phyloP scores from a whole-genome alignment of 257 asterid genomes.

The Salvia rosmarinus region DNA sequence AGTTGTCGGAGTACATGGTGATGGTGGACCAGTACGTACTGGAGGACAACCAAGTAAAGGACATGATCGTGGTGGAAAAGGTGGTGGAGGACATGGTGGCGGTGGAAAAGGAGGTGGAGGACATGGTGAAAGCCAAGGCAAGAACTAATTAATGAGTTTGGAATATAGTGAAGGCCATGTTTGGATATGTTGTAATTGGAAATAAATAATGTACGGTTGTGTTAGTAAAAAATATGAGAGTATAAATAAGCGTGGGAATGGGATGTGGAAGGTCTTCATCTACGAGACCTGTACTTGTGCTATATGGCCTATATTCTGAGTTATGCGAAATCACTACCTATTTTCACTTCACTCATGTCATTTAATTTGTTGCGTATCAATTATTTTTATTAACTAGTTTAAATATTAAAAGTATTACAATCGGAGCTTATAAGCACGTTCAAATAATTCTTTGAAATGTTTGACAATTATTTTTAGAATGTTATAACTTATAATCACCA shows the following conservation, averaged over 20 bases:
- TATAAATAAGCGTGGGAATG: not conserved
- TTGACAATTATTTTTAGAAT: no score
- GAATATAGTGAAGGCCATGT: slow-evolving; percentile 2
- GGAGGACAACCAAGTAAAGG: no score
- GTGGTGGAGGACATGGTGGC: not conserved
- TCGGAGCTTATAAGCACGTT: no score
- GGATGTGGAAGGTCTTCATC: slow-evolving; percentile 4
- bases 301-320: no score
- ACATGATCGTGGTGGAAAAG: not conserved
- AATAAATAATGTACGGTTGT: not conserved
- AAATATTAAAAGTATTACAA: no score
- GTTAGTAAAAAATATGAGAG: no score
- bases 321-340: no score
- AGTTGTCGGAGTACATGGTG: not conserved
- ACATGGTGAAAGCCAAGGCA: slow-evolving; percentile 22
- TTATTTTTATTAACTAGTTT: no score
- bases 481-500: no score
- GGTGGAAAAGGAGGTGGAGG: not conserved
- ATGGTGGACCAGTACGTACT: not conserved
- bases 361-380: no score
- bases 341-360: no score
- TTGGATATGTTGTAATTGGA: not conserved
- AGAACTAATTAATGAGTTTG: not conserved
- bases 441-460: no score
- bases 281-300: slow-evolving; percentile 11